These are phyloP conservation scores for Pelargonium hybrid DNA, from an alignment of 441 rosid species.

Conservation along the genomic window DNA sequence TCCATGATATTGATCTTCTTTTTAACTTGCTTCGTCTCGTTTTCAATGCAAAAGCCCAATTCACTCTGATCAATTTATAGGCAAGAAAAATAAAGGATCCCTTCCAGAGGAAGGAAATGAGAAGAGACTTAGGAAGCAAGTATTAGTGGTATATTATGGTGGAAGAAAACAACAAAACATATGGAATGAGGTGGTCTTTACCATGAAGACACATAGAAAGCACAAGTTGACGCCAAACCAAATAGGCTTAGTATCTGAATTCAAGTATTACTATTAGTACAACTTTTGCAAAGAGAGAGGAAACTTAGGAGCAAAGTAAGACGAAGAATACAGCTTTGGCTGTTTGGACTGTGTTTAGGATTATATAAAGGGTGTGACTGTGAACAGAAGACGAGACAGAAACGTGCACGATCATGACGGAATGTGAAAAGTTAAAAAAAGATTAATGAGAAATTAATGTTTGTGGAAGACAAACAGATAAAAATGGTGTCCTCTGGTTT, in stretches of 20 bases:
- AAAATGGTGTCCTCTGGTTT: not conserved
- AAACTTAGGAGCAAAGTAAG: constrained; percentile 1
- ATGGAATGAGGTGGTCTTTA: no score
- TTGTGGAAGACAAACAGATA: no score
- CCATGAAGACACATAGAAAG: no score
- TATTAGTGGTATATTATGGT: no score
- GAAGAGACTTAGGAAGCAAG: not conserved
- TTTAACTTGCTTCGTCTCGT: not conserved
- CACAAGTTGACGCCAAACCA: no score
- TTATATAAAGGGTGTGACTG: no score
- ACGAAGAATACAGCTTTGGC: not conserved
- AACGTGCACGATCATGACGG: not conserved
- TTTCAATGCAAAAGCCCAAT: not conserved
- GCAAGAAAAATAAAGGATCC: not conserved
- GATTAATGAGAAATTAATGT: not conserved
- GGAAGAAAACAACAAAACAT: no score
- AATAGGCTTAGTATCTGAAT: no score
- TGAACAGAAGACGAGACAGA: no score
- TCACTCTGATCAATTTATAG: not conserved
- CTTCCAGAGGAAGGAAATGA: not conserved
- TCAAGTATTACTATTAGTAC: not conserved
- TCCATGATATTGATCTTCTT: not conserved
- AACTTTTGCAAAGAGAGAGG: not conserved
- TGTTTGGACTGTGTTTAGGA: no score
- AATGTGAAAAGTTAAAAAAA: not conserved